Percentiles rank a stretch among this genome's conserved stretches.
Conservation (phyloP, 192 early-diverging fungal species). For the Gaertneriomyces sp. region DNA sequence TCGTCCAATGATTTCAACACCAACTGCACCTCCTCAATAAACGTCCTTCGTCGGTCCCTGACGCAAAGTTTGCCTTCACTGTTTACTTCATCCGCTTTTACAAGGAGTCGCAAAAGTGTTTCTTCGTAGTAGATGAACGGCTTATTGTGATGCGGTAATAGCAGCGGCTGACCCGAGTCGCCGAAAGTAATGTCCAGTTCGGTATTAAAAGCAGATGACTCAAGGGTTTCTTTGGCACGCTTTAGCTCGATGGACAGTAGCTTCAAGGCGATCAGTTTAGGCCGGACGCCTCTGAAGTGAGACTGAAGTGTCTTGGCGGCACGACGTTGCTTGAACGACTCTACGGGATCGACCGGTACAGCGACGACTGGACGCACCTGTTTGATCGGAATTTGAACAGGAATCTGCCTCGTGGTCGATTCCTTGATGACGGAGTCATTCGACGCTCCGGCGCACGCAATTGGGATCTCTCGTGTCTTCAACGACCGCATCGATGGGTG, state of each 20-base stretch:
- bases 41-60: constrained; percentile 12
- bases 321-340: not conserved
- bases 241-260: constrained; percentile 8
- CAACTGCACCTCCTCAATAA: constrained; percentile 4
- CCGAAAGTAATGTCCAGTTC: constrained; percentile 4
- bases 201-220: not conserved
- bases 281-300: constrained; percentile 9
- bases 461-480: too few relatives aligned
- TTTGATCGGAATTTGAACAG: not conserved
- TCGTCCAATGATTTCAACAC: constrained; percentile 15
- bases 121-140: constrained; percentile 21
- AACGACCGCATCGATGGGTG: not conserved
- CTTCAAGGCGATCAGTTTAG: constrained; percentile 9
- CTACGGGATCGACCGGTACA: not conserved
- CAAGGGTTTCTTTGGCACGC: not conserved
- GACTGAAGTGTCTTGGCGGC: constrained; percentile 6
- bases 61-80: constrained; percentile 17
- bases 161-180: not conserved
- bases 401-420: not conserved
- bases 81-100: constrained; percentile 20
- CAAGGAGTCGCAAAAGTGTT: constrained; percentile 7
- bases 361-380: not conserved
- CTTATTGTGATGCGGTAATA: constrained; percentile 16
- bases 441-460: too few relatives aligned
- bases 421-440: not conserved